Conservation (phyloP, 2,329 filamentous ascomycete genomes). For the Botrytis tulipae region DNA sequence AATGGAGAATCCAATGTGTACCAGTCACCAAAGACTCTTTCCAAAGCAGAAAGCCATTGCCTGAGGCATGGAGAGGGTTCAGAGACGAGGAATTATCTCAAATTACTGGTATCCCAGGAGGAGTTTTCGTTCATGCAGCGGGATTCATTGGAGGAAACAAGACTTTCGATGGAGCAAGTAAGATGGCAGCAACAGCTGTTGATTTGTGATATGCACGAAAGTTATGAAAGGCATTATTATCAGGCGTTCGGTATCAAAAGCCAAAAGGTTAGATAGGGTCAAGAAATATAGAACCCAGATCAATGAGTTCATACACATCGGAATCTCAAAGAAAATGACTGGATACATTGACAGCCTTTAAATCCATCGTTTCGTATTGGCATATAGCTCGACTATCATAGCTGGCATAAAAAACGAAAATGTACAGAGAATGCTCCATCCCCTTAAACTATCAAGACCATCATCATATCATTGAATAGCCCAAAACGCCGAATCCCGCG, state of each 20-base stretch:
- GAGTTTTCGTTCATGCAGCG: constrained; percentile 89
- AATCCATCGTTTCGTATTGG: constrained; percentile 16
- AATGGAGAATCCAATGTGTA: constrained; percentile 95
- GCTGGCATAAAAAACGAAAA: constrained; percentile 19
- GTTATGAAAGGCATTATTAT: not conserved
- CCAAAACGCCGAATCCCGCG: constrained; percentile 21
- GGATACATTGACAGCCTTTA: not conserved
- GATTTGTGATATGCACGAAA: constrained; percentile 37
- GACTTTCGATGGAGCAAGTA: constrained; percentile 81
- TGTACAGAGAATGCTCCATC: constrained; percentile 22
- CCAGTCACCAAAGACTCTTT: constrained; percentile 82
- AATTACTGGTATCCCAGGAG: constrained; percentile 65
- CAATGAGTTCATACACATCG: not conserved
- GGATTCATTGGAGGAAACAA: constrained; percentile 97
- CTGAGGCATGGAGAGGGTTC: constrained; percentile 88
- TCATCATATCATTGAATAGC: constrained; percentile 17
- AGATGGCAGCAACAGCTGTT: constrained; percentile 79
- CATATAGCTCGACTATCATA: constrained; percentile 19
- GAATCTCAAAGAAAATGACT: constrained; percentile 3
- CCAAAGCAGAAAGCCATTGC: constrained; percentile 85
- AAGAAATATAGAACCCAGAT: not conserved
- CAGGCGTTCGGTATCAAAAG: constrained; percentile 7
- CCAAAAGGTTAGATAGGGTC: constrained; percentile 11
- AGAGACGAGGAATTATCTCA: constrained; percentile 81
- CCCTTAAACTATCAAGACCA: constrained; percentile 15